Percentiles rank a stretch among this genome's conserved stretches.
phyloP scores from a whole-genome alignment of 768 basidiomycete species.

The Boletus insuetus region DNA sequence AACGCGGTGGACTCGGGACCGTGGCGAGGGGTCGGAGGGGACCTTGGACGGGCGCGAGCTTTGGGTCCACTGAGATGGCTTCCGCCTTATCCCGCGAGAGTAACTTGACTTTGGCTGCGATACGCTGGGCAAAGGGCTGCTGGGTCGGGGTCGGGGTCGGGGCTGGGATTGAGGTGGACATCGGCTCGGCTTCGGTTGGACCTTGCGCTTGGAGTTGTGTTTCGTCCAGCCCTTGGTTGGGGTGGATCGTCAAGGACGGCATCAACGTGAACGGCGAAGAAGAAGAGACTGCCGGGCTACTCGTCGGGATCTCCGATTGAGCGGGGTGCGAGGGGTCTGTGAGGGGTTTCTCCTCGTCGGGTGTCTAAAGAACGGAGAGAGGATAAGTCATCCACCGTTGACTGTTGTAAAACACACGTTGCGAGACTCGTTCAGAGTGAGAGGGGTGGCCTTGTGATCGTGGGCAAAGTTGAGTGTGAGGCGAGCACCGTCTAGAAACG shows the following conservation, averaged over 20 bases:
- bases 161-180: not conserved
- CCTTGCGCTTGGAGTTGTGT: not conserved
- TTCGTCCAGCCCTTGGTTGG: not conserved
- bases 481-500: slow-evolving; percentile 21
- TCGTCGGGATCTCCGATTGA: slow-evolving; percentile 1
- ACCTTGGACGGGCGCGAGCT: slow-evolving; percentile 32
- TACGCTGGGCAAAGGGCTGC: slow-evolving; percentile 7
- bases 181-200: not conserved
- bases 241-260: slow-evolving; percentile 14
- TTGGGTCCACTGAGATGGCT: slow-evolving; percentile 29
- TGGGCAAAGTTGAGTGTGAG: slow-evolving; percentile 22
- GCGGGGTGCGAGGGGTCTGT: slow-evolving; percentile 3
- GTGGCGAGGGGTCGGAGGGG: slow-evolving; percentile 32
- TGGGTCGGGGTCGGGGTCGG: not conserved
- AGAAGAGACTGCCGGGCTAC: slow-evolving; percentile 14
- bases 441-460: not conserved
- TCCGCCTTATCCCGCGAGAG: slow-evolving; percentile 26
- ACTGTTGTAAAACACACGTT: slow-evolving; percentile 11
- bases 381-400: not conserved
- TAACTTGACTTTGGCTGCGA: slow-evolving; percentile 14
- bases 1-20: slow-evolving; percentile 13
- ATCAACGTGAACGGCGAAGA: slow-evolving; percentile 9
- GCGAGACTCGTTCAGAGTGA: not conserved
- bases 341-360: slow-evolving; percentile 18
- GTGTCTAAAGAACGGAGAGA: slow-evolving; percentile 2